Percentiles rank a stretch among this genome's conserved stretches.
phyloP scores from a whole-genome alignment of 495 filamentous ascomycete genomes.

The Penicillium taxi region DNA sequence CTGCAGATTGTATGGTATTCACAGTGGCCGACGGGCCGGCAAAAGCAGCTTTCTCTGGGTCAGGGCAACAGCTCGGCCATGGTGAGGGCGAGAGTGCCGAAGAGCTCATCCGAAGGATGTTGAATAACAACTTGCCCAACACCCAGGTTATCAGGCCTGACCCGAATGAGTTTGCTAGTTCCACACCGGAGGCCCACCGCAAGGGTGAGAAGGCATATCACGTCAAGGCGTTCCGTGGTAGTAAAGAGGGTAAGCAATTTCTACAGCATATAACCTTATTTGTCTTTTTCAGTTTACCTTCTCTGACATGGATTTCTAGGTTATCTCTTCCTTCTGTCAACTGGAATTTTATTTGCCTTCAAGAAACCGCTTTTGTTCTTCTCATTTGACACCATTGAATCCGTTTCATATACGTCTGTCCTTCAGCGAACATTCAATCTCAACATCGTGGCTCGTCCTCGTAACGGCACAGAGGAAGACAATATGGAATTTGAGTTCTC shows the following conservation, averaged over 20 bases:
- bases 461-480: slow-evolving; percentile 35
- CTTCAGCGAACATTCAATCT: slow-evolving; percentile 93
- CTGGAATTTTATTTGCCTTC: slow-evolving; percentile 86
- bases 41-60: slow-evolving; percentile 44
- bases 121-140: slow-evolving; percentile 50
- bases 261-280: background rate
- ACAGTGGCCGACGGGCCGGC: slow-evolving; percentile 67
- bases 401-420: slow-evolving; percentile 81
- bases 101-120: slow-evolving; percentile 53
- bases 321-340: slow-evolving; percentile 80
- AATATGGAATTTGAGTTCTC: slow-evolving; percentile 70
- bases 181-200: slow-evolving; percentile 69
- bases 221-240: slow-evolving; percentile 83
- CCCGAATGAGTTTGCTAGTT: slow-evolving; percentile 68
- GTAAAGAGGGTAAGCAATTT: slow-evolving; percentile 65
- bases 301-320: slow-evolving; percentile 36
- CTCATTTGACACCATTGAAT: slow-evolving; percentile 66
- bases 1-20: slow-evolving; percentile 71
- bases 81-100: slow-evolving; percentile 54
- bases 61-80: slow-evolving; percentile 29
- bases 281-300: background rate
- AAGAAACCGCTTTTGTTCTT: slow-evolving; percentile 91
- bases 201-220: slow-evolving; percentile 89
- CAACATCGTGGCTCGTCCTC: slow-evolving; percentile 53
- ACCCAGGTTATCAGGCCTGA: slow-evolving; percentile 60